Percentiles rank a stretch among this genome's conserved stretches.
phyloP scores from a whole-genome alignment of 805 yeast genomes.

The Candida boidinii region DNA sequence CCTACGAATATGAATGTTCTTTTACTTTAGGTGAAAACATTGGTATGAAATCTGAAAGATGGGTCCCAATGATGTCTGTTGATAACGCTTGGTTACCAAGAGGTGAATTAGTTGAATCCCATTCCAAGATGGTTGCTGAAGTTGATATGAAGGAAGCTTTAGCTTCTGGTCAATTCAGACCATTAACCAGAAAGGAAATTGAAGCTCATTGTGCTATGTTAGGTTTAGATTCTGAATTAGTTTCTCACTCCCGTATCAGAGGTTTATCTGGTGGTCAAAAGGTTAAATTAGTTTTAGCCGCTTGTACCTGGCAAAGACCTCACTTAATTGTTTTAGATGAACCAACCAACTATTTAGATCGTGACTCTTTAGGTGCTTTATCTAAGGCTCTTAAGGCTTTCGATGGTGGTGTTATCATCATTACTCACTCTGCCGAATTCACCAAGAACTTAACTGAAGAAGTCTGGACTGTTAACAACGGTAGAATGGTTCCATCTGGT shows the following conservation, averaged over 20 bases:
- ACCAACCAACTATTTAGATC: slow-evolving; percentile 98
- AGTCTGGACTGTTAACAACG: slow-evolving; percentile 99
- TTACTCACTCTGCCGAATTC: slow-evolving; percentile 99
- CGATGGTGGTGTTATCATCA: slow-evolving; percentile 99
- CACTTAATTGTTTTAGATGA: slow-evolving; percentile 98
- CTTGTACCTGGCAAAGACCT: slow-evolving; percentile 99
- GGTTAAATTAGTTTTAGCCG: slow-evolving; percentile 99
- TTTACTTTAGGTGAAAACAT: slow-evolving; percentile 97
- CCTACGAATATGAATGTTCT: slow-evolving; percentile 98
- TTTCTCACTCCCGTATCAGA: slow-evolving; percentile 99
- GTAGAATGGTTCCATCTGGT: slow-evolving; percentile 99
- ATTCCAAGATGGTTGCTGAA: slow-evolving; percentile 98
- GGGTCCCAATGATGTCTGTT: slow-evolving; percentile 99
- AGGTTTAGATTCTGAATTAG: slow-evolving; percentile 98
- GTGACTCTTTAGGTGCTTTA: slow-evolving; percentile 99
- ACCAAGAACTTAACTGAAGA: slow-evolving; percentile 99
- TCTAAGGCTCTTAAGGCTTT: slow-evolving; percentile 97
- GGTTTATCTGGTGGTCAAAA: slow-evolving; percentile 99
- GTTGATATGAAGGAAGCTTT: slow-evolving; percentile 99
- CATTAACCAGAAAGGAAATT: slow-evolving; percentile 99
- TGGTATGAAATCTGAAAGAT: slow-evolving; percentile 98
- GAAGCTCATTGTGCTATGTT: slow-evolving; percentile 98
- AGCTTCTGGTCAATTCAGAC: slow-evolving; percentile 99
- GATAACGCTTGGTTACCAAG: slow-evolving; percentile 99
- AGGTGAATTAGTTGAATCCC: slow-evolving; percentile 95